Percentiles rank a stretch among this genome's conserved stretches.
Evolutionary conservation across 139 green algal species (phyloP).

Genomic region (Chlorella sp.): DNA sequence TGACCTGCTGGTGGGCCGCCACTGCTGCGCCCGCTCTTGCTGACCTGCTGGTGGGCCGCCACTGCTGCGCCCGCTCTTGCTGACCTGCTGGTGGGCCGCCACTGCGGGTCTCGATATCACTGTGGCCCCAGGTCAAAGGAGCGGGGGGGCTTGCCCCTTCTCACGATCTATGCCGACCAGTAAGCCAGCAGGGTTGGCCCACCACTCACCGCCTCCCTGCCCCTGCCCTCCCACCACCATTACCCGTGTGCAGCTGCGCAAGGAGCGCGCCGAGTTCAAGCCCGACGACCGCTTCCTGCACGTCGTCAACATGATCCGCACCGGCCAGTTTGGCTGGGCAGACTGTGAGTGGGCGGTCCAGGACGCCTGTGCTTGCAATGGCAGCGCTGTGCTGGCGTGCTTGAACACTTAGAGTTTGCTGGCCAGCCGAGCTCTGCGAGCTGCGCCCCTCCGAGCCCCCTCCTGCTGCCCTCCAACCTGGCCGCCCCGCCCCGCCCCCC

Average conservation of each 20-base stretch:
- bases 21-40: too few species aligned
- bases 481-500: neutral
- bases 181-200: too few species aligned
- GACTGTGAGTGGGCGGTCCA: conserved; percentile 74
- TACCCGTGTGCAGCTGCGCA: conserved; percentile 53
- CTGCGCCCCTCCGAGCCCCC: neutral
- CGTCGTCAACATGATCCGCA: conserved; percentile 82
- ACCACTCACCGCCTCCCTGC: neutral
- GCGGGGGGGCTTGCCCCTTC: too few species aligned
- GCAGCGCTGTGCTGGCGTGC: neutral
- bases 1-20: too few species aligned
- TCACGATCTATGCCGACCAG: too few species aligned
- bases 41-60: too few species aligned
- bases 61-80: too few species aligned
- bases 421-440: neutral
- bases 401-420: neutral
- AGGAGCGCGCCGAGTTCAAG: conserved; percentile 61
- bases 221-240: neutral
- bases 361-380: too few species aligned
- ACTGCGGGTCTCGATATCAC: too few species aligned
- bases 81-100: too few species aligned
- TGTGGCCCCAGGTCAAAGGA: too few species aligned
- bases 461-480: neutral
- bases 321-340: conserved; percentile 91
- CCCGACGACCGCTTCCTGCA: conserved; percentile 79